A percentile compares a stretch with the other conserved stretches of the same genome.
phyloP scores from a whole-genome alignment of 805 yeast genomes.

The Metschnikowia gelsemii region DNA sequence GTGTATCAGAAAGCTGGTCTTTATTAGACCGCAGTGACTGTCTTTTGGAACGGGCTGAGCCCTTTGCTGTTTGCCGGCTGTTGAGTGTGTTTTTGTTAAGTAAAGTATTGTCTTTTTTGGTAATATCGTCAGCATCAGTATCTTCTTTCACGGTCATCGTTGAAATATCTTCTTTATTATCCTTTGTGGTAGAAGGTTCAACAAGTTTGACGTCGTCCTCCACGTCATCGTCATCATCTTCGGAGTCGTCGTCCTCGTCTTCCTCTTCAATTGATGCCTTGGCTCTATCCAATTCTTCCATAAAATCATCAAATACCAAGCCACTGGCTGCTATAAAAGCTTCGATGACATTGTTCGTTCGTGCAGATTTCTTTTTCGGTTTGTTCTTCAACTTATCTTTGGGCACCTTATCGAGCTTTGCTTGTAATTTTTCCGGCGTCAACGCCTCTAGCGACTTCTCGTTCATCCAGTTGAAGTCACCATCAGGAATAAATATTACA shows the following conservation, averaged over 20 bases:
- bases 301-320: conserved; percentile 37
- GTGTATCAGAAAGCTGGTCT: neutral
- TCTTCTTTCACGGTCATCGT: neutral
- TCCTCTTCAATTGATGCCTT: conserved; percentile 7
- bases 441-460: conserved; percentile 37
- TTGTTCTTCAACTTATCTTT: conserved; percentile 24
- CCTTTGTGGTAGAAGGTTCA: conserved; percentile 13
- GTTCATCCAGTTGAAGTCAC: conserved; percentile 46
- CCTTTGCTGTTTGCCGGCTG: neutral
- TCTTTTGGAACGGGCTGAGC: neutral
- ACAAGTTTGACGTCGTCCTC: conserved; percentile 3
- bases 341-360: conserved; percentile 34
- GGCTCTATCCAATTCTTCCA: conserved; percentile 28
- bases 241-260: conserved; percentile 13
- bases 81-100: neutral
- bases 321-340: conserved; percentile 40
- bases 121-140: neutral
- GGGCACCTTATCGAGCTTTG: conserved; percentile 30
- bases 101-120: neutral
- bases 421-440: conserved; percentile 30
- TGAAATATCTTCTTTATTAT: conserved; percentile 25
- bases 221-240: conserved; percentile 3
- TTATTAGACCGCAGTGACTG: neutral
- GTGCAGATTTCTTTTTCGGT: conserved; percentile 25
- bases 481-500: conserved; percentile 48